Conservation (phyloP, 352 stramenopile genomes). For the Pythium phragmitis region DNA sequence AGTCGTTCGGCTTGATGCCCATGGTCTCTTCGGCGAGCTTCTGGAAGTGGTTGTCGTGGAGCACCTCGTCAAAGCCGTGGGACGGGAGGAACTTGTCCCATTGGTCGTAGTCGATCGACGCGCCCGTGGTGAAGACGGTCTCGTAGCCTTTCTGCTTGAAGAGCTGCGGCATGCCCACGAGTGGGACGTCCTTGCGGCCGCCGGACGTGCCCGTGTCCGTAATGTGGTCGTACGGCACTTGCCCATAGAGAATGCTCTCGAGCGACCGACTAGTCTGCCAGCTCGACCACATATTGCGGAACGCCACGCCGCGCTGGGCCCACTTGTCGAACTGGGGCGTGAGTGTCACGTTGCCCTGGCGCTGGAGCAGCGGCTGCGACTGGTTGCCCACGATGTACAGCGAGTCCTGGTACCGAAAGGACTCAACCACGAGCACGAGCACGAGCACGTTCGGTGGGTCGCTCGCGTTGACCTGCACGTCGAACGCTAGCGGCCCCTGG, state of each 20-base stretch:
- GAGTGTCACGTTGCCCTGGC: constrained; percentile 41
- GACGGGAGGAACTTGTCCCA: constrained; percentile 46
- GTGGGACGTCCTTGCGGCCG: constrained; percentile 28
- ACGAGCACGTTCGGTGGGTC: constrained; percentile 54
- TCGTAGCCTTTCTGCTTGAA: constrained; percentile 56
- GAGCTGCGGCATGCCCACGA: constrained; percentile 51
- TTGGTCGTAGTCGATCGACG: constrained; percentile 43
- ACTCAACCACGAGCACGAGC: constrained; percentile 52
- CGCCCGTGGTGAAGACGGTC: constrained; percentile 46
- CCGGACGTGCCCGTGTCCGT: constrained; percentile 37
- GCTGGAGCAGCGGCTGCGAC: constrained; percentile 4
- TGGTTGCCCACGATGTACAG: constrained; percentile 44
- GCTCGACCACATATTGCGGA: constrained; percentile 63
- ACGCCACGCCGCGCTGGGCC: constrained; percentile 44
- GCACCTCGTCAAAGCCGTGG: constrained; percentile 53
- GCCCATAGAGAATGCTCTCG: constrained; percentile 51
- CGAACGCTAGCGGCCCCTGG: constrained; percentile 40
- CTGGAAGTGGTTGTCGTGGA: constrained; percentile 23
- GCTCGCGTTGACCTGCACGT: constrained; percentile 33
- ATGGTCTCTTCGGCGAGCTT: constrained; percentile 18
- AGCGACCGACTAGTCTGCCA: constrained; percentile 57
- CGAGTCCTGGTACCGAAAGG: constrained; percentile 55
- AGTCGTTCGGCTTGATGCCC: constrained; percentile 20
- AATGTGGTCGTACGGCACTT: constrained; percentile 48
- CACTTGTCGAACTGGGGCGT: constrained; percentile 55